Evolutionary conservation across 768 basidiomycete species (phyloP).

Genomic region (Tulasnella sp.): DNA sequence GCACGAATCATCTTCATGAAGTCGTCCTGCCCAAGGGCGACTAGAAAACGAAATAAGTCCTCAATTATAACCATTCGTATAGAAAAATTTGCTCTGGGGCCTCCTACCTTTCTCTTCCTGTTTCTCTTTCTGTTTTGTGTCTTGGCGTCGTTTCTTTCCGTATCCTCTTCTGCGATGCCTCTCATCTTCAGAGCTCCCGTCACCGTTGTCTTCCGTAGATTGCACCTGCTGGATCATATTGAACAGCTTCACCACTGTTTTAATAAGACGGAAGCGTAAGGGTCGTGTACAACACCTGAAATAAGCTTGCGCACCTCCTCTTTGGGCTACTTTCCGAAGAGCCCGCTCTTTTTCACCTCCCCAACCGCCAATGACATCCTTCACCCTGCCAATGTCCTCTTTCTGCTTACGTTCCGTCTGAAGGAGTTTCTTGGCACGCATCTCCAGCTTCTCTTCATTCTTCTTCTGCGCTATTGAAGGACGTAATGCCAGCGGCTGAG

Average conservation of each 20-base stretch:
- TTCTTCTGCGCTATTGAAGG: conserved; percentile 64
- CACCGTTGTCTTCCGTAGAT: conserved; percentile 51
- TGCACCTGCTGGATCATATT: conserved; percentile 84
- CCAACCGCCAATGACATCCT: conserved; percentile 37
- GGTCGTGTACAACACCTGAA: not conserved
- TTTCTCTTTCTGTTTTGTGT: conserved; percentile 34
- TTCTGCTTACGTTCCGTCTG: conserved; percentile 33
- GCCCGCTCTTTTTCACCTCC: conserved; percentile 35
- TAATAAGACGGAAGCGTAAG: conserved; percentile 30
- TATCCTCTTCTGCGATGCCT: conserved; percentile 45
- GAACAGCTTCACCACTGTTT: conserved; percentile 77
- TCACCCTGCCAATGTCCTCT: conserved; percentile 34
- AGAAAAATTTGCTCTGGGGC: conserved; percentile 8
- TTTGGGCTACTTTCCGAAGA: conserved; percentile 36
- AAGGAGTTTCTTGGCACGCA: conserved; percentile 57
- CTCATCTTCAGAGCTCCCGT: conserved; percentile 49
- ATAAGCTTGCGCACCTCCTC: conserved; percentile 32
- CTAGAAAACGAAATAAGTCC: conserved; percentile 38
- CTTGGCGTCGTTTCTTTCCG: conserved; percentile 43
- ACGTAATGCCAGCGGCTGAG: conserved; percentile 71
- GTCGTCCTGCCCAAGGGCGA: conserved; percentile 60
- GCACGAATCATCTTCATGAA: conserved; percentile 83
- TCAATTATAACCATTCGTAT: conserved; percentile 10
- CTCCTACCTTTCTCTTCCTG: conserved; percentile 58
- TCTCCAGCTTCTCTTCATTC: conserved; percentile 73